Evolutionary conservation across 768 basidiomycete species (phyloP).

Genomic region (Amyloporia xantha): DNA sequence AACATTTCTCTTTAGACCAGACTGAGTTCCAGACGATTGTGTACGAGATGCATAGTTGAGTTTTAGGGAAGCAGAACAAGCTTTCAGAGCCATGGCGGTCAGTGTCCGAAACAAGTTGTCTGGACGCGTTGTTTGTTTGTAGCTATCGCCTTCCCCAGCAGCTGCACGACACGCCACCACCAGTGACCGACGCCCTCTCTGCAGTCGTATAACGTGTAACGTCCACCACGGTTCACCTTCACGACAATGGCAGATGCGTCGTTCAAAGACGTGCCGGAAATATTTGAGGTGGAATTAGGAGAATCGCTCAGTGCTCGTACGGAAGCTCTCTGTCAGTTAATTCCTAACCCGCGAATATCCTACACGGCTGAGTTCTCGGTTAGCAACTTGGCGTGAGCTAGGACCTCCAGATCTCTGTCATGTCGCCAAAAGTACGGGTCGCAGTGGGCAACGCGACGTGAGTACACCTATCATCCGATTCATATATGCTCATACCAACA

Average conservation of each 20-base stretch:
- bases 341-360: constrained; percentile 2
- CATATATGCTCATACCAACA: constrained; percentile 1
- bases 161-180: too few relatives aligned
- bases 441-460: constrained; percentile 82
- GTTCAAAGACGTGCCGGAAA: constrained; percentile 92
- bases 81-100: too few relatives aligned
- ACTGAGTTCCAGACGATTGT: too few relatives aligned
- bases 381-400: constrained; percentile 93
- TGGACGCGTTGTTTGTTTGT: too few relatives aligned
- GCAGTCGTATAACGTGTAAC: too few relatives aligned
- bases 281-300: constrained; percentile 93
- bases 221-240: too few relatives aligned
- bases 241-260: constrained; percentile 48
- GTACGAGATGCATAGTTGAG: too few relatives aligned
- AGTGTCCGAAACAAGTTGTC: too few relatives aligned
- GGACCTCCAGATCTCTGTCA: constrained; percentile 97
- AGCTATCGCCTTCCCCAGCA: too few relatives aligned
- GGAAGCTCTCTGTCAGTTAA: constrained; percentile 75
- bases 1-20: too few relatives aligned
- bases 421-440: constrained; percentile 87
- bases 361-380: constrained; percentile 14
- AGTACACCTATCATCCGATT: constrained; percentile 23
- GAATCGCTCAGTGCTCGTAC: constrained; percentile 87
- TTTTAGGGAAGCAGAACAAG: too few relatives aligned
- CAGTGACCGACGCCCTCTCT: too few relatives aligned